Conservation (phyloP, 768 basidiomycete genomes). For the Boletus eberwhitei region DNA sequence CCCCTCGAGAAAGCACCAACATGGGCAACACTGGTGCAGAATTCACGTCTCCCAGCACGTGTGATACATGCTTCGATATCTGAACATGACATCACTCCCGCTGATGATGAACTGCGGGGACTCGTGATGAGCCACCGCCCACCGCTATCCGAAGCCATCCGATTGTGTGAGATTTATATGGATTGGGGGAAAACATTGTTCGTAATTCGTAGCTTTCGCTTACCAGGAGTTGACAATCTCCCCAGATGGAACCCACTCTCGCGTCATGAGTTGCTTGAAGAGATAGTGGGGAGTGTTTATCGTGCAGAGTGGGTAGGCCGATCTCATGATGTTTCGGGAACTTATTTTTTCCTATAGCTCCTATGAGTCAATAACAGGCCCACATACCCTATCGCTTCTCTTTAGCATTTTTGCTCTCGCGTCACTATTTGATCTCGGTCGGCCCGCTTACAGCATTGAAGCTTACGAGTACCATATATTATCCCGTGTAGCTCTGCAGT, state of each 20-base stretch:
- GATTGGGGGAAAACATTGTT: slow-evolving; percentile 60
- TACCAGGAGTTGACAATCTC: neutral
- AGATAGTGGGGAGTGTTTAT: slow-evolving; percentile 54
- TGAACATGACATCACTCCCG: slow-evolving; percentile 30
- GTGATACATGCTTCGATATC: slow-evolving; percentile 38
- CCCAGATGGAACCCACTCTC: slow-evolving; percentile 53
- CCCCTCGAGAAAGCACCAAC: slow-evolving; percentile 19
- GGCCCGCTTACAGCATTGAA: slow-evolving; percentile 46
- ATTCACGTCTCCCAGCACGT: slow-evolving; percentile 39
- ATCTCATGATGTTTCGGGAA: neutral
- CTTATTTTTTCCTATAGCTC: slow-evolving; percentile 30
- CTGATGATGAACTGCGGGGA: slow-evolving; percentile 36
- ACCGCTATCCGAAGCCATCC: slow-evolving; percentile 53
- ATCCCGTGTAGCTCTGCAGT: slow-evolving; percentile 49
- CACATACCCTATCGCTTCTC: slow-evolving; percentile 59
- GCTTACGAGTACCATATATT: slow-evolving; percentile 64
- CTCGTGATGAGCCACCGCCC: slow-evolving; percentile 52
- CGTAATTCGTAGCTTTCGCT: slow-evolving; percentile 19
- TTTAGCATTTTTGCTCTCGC: slow-evolving; percentile 67
- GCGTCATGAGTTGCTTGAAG: slow-evolving; percentile 53
- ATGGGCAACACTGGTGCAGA: slow-evolving; percentile 13
- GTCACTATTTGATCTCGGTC: slow-evolving; percentile 53
- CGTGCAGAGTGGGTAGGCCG: slow-evolving; percentile 41
- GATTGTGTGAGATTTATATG: slow-evolving; percentile 62
- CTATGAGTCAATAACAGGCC: slow-evolving; percentile 36